Conservation (phyloP, 768 basidiomycete species). For the Naganishia friedmannii region DNA sequence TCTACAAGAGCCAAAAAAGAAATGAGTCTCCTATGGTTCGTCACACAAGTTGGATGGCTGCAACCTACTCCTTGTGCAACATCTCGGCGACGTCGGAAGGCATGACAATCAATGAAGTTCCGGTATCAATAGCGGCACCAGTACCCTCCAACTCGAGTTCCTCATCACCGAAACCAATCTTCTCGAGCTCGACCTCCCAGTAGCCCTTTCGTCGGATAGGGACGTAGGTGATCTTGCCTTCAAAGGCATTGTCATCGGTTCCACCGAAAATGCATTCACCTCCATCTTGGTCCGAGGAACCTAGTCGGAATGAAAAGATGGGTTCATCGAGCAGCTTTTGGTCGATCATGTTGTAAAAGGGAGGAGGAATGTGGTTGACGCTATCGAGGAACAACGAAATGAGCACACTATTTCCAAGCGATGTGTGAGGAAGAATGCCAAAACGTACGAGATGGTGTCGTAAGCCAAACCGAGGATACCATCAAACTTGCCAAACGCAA, state of each 20-base stretch:
- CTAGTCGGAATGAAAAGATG: slow-evolving; percentile 92
- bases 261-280: slow-evolving; percentile 92
- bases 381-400: slow-evolving; percentile 21
- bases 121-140: slow-evolving; percentile 62
- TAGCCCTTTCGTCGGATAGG: slow-evolving; percentile 93
- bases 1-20: slow-evolving; percentile 38
- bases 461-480: slow-evolving; percentile 92
- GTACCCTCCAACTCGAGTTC: slow-evolving; percentile 86
- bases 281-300: slow-evolving; percentile 77
- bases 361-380: slow-evolving; percentile 86
- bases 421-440: not conserved
- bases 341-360: slow-evolving; percentile 89
- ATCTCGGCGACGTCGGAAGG: slow-evolving; percentile 95
- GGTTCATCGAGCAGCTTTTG: slow-evolving; percentile 74
- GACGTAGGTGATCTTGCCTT: slow-evolving; percentile 76
- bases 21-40: slow-evolving; percentile 1
- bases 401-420: not conserved
- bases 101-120: slow-evolving; percentile 88
- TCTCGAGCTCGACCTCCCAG: slow-evolving; percentile 95
- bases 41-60: not conserved
- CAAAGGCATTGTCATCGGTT: slow-evolving; percentile 71
- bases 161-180: slow-evolving; percentile 79
- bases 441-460: slow-evolving; percentile 72
- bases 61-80: slow-evolving; percentile 65
- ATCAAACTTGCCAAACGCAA: slow-evolving; percentile 85